Evolutionary conservation across 148 eudicot genomes (phyloP).

Genomic region (Pharnaceum exiguum): DNA sequence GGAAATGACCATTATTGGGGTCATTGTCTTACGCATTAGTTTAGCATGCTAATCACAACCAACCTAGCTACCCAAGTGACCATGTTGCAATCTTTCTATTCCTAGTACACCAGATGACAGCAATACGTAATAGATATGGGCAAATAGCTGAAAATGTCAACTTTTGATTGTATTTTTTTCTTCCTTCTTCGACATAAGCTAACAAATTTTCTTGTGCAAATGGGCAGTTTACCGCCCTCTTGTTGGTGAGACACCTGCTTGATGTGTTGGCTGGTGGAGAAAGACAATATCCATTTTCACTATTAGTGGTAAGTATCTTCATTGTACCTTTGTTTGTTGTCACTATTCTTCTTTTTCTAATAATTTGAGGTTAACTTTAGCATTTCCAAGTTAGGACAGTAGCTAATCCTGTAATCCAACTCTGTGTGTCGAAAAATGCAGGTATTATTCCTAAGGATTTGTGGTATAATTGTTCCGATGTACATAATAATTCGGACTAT

Average conservation of each 20-base stretch:
- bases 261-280: constrained; percentile 38
- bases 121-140: too few relatives aligned
- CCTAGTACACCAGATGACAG: too few relatives aligned
- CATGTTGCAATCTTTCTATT: too few relatives aligned
- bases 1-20: constrained; percentile 2
- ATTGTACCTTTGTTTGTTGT: too few relatives aligned
- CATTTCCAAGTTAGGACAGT: too few relatives aligned
- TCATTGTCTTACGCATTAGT: constrained; percentile 8
- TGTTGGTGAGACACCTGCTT: constrained; percentile 50
- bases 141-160: too few relatives aligned
- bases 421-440: constrained; percentile 28
- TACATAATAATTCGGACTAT: constrained; percentile 47
- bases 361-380: too few relatives aligned
- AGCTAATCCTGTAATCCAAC: too few relatives aligned
- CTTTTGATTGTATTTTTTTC: background rate
- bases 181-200: background rate
- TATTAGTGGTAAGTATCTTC: constrained; percentile 49
- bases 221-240: constrained; percentile 56
- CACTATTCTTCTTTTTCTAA: too few relatives aligned
- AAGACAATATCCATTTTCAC: constrained; percentile 58
- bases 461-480: constrained; percentile 79
- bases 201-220: background rate
- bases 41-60: background rate
- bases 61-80: background rate
- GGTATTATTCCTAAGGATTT: constrained; percentile 49